Conservation (phyloP, 116 monocot genomes). For the Trichopus zeylanicus region DNA sequence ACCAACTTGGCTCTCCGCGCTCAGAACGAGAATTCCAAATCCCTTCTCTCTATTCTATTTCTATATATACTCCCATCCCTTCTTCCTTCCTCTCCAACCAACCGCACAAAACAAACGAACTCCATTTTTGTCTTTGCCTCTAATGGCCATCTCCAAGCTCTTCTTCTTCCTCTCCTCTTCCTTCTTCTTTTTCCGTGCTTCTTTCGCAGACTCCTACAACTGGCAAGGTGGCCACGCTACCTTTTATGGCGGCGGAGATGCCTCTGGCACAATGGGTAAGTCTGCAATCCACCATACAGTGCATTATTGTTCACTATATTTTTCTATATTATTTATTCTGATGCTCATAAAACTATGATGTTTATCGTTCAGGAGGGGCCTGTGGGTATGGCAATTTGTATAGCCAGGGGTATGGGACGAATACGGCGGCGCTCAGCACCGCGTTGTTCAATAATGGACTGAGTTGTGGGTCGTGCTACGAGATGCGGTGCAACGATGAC, state of each 20-base stretch:
- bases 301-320: no score
- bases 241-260: constrained; percentile 48
- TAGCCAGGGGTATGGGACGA: constrained; percentile 74
- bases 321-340: no score
- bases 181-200: background rate
- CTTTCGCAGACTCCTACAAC: background rate
- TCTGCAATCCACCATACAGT: background rate
- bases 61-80: background rate
- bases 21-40: no score
- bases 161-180: constrained; percentile 5
- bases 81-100: background rate
- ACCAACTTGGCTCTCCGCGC: constrained; percentile 1
- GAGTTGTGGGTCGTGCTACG: constrained; percentile 81
- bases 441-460: constrained; percentile 62
- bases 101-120: background rate
- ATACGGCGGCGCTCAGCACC: constrained; percentile 74
- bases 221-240: constrained; percentile 35
- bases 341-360: no score
- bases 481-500: constrained; percentile 47
- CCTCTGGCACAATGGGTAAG: constrained; percentile 56
- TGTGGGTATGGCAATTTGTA: constrained; percentile 81
- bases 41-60: constrained; percentile 2
- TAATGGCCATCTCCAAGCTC: no score
- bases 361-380: constrained; percentile 79
- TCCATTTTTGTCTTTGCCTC: background rate